Evolutionary conservation across 805 yeast genomes (phyloP).

Genomic region (Kodamaea nitidulidarum): DNA sequence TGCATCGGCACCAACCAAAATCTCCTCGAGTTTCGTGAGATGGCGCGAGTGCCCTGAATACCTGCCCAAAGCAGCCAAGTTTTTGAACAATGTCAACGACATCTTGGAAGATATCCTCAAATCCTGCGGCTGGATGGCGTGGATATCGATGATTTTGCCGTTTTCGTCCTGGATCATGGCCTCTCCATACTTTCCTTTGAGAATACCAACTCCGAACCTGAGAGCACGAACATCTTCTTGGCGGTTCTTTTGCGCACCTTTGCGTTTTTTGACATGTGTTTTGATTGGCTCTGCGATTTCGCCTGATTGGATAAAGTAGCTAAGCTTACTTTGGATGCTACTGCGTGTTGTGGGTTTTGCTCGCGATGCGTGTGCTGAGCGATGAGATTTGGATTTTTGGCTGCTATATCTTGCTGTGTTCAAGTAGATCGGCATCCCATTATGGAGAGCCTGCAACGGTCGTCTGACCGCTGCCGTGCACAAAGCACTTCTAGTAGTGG

Average conservation of each 20-base stretch:
- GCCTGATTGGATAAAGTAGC: slow-evolving; percentile 28
- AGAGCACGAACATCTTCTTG: not conserved
- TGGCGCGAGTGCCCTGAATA: slow-evolving; percentile 4
- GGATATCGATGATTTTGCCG: slow-evolving; percentile 24
- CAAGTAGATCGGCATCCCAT: too few species aligned
- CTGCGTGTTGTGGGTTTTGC: not conserved
- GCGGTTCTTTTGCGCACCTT: not conserved
- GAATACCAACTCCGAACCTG: slow-evolving; percentile 22
- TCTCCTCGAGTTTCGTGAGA: not conserved
- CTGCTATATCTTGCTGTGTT: too few species aligned
- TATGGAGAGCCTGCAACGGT: too few species aligned
- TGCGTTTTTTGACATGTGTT: slow-evolving; percentile 8
- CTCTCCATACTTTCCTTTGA: slow-evolving; percentile 29
- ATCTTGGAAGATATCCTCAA: slow-evolving; percentile 18
- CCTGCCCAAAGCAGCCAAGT: slow-evolving; percentile 23
- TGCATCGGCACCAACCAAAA: slow-evolving; percentile 54
- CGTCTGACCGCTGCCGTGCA: too few species aligned
- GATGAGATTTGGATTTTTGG: too few species aligned
- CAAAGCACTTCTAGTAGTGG: not conserved
- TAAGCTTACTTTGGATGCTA: slow-evolving; percentile 19
- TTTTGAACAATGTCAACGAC: slow-evolving; percentile 26
- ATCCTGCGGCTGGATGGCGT: slow-evolving; percentile 20
- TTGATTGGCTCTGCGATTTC: slow-evolving; percentile 15
- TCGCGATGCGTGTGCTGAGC: too few species aligned
- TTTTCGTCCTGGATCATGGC: slow-evolving; percentile 19